Evolutionary conservation across 2,329 filamentous ascomycete genomes (phyloP).

Genomic region (Boeremia lycopersici): DNA sequence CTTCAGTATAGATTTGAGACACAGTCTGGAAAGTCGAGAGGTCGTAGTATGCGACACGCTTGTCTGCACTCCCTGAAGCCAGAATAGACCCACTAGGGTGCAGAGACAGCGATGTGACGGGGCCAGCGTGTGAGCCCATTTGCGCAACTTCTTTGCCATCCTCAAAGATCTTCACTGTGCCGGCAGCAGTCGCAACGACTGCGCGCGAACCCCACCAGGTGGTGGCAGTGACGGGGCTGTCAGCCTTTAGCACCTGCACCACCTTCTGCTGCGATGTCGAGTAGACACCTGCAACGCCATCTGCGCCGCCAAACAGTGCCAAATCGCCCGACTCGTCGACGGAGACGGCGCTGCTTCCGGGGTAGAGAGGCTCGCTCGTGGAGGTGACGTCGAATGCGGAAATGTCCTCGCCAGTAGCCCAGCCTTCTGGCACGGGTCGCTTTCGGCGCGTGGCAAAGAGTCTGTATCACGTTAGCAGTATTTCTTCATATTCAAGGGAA

Average conservation of each 20-base stretch:
- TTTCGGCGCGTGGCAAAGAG: slow-evolving; percentile 89
- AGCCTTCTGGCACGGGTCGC: slow-evolving; percentile 81
- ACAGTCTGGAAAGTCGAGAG: slow-evolving; percentile 69
- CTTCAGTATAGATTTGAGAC: slow-evolving; percentile 79
- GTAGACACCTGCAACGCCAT: slow-evolving; percentile 77
- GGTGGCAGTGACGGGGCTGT: slow-evolving; percentile 70
- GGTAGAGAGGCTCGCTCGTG: slow-evolving; percentile 63
- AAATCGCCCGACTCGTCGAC: slow-evolving; percentile 66
- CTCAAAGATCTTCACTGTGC: slow-evolving; percentile 80
- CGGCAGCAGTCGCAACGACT: slow-evolving; percentile 75
- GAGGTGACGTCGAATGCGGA: slow-evolving; percentile 61
- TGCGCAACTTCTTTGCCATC: slow-evolving; percentile 70
- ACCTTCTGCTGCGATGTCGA: slow-evolving; percentile 78
- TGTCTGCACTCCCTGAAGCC: slow-evolving; percentile 87
- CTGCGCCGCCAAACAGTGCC: slow-evolving; percentile 75
- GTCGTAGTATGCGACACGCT: slow-evolving; percentile 92
- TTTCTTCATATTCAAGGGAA: not conserved
- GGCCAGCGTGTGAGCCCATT: slow-evolving; percentile 81
- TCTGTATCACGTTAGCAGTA: slow-evolving; percentile 55
- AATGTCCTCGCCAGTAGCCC: slow-evolving; percentile 78
- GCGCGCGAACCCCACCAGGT: slow-evolving; percentile 71
- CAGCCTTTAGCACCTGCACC: slow-evolving; percentile 67
- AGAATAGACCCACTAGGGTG: slow-evolving; percentile 85
- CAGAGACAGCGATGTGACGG: slow-evolving; percentile 75
- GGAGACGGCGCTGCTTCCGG: slow-evolving; percentile 63